Percentiles rank a stretch among this genome's conserved stretches.
These are phyloP conservation scores for Jaapia argillacea DNA, from an alignment of 768 basidiomycete species.

Conservation along the genomic window DNA sequence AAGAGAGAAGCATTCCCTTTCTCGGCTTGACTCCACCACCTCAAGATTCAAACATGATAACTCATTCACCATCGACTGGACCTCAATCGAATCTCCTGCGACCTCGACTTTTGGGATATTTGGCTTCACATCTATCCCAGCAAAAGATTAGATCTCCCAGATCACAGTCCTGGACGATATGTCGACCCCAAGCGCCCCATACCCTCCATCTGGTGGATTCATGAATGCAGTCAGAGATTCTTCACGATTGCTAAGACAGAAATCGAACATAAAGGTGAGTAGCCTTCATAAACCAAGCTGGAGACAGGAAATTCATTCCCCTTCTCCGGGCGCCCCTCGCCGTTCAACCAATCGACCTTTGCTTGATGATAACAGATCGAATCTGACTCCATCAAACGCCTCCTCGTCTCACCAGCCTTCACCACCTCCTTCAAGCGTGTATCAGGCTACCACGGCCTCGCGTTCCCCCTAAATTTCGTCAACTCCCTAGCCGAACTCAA, in stretches of 20 bases:
- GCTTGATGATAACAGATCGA: constrained; percentile 35
- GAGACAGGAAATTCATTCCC: not conserved
- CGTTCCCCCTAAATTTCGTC: constrained; percentile 72
- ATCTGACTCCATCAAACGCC: constrained; percentile 42
- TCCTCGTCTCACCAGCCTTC: constrained; percentile 59
- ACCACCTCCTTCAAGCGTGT: constrained; percentile 50
- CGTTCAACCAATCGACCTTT: not conserved
- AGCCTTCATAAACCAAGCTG: not conserved
- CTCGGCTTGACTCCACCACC: no score
- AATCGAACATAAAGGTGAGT: constrained; percentile 44
- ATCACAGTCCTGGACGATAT: no score
- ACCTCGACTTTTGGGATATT: no score
- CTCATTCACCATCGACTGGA: no score
- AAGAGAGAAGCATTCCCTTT: no score
- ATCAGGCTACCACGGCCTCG: constrained; percentile 55
- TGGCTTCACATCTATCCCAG: no score
- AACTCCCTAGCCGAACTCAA: constrained; percentile 70
- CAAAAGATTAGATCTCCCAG: no score
- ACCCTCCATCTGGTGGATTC: constrained; percentile 39
- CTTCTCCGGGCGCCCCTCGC: not conserved
- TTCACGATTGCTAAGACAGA: constrained; percentile 34
- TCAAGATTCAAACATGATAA: no score
- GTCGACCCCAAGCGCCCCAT: no score
- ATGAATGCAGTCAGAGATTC: constrained; percentile 45
- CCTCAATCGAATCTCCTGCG: no score